These are phyloP conservation scores for Aspergillus egyptiacus DNA, from an alignment of 495 filamentous ascomycete genomes.

Conservation along the genomic window DNA sequence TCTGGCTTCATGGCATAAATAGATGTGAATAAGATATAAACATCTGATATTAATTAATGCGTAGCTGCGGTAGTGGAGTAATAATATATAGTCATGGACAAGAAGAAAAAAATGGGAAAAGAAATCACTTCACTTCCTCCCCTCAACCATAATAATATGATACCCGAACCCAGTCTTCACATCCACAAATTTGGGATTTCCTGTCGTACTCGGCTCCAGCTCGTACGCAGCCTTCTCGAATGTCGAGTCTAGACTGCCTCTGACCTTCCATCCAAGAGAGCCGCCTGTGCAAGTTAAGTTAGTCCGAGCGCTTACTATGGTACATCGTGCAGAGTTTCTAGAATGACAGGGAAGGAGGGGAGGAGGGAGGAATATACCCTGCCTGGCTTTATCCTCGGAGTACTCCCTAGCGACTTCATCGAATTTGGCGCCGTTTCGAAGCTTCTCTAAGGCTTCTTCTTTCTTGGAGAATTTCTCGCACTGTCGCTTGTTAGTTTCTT, in stretches of 20 bases:
- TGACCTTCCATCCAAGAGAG: slow-evolving; percentile 75
- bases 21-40: neutral
- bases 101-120: too few species aligned
- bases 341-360: neutral
- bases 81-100: neutral
- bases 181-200: slow-evolving; percentile 68
- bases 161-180: slow-evolving; percentile 85
- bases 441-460: slow-evolving; percentile 76
- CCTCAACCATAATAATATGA: slow-evolving; percentile 88
- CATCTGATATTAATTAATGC: slow-evolving; percentile 3
- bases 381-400: slow-evolving; percentile 82
- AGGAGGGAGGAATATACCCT: slow-evolving; percentile 46
- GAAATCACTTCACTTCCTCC: slow-evolving; percentile 60
- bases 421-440: slow-evolving; percentile 73
- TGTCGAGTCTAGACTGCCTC: slow-evolving; percentile 62
- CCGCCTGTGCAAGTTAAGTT: slow-evolving; percentile 49
- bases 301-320: neutral
- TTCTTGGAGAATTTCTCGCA: slow-evolving; percentile 87
- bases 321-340: too few species aligned
- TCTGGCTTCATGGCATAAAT: slow-evolving; percentile 1
- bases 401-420: slow-evolving; percentile 83
- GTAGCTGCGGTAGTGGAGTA: neutral
- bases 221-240: slow-evolving; percentile 82
- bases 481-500: slow-evolving; percentile 30
- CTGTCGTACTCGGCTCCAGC: slow-evolving; percentile 70